phyloP scores from a whole-genome alignment of 441 rosid genomes.

The Populus trichocarpa region DNA sequence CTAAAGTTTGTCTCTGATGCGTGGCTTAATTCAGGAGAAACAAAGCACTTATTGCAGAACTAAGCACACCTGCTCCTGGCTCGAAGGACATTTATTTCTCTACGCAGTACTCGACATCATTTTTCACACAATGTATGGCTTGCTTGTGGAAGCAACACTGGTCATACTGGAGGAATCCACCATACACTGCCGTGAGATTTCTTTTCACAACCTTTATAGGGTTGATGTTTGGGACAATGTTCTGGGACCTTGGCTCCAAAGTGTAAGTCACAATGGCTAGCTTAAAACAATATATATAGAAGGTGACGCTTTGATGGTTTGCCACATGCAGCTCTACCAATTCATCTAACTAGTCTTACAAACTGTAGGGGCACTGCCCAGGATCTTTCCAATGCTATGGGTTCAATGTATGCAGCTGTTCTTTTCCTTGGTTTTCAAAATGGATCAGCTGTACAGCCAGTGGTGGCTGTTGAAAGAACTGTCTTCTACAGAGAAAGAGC shows the following conservation, averaged over 20 bases:
- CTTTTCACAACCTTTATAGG: conserved; percentile 61
- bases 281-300: neutral
- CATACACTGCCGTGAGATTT: conserved; percentile 70
- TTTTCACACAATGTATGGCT: conserved; percentile 57
- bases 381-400: conserved; percentile 57
- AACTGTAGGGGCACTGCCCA: conserved; percentile 29
- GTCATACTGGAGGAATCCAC: conserved; percentile 92
- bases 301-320: neutral
- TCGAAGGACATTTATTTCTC: conserved; percentile 63
- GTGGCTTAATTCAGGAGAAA: conserved; percentile 47
- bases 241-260: conserved; percentile 75
- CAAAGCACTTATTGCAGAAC: conserved; percentile 52
- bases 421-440: conserved; percentile 67
- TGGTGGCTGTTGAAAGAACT: conserved; percentile 53
- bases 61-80: conserved; percentile 53
- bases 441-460: conserved; percentile 52
- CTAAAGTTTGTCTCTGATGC: neutral
- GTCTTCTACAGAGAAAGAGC: conserved; percentile 75
- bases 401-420: conserved; percentile 68
- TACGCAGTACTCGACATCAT: conserved; percentile 54
- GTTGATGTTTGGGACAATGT: conserved; percentile 71
- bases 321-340: neutral
- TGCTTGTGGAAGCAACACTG: conserved; percentile 78
- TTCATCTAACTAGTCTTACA: neutral
- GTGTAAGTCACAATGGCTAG: conserved; percentile 31